Conservation (phyloP, 805 yeast species). For the Vanderwaltozyma tropicalis region DNA sequence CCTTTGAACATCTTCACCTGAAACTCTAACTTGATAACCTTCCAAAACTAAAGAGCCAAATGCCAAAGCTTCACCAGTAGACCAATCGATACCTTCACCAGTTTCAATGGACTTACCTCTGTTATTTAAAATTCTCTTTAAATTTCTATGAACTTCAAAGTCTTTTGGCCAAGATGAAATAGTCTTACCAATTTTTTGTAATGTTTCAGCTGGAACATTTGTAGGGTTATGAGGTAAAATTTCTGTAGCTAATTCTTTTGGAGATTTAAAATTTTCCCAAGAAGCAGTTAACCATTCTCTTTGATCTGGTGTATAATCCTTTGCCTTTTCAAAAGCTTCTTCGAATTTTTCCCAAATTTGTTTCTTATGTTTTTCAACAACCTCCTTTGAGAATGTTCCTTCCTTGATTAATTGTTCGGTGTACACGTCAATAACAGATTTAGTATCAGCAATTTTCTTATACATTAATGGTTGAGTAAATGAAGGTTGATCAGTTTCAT, state of each 20-base stretch:
- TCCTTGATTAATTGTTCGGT: slow-evolving; percentile 69
- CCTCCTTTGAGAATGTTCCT: slow-evolving; percentile 81
- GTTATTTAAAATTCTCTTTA: slow-evolving; percentile 83
- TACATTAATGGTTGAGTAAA: slow-evolving; percentile 99
- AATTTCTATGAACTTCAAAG: slow-evolving; percentile 86
- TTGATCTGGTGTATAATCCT: slow-evolving; percentile 81
- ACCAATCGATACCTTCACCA: slow-evolving; percentile 97
- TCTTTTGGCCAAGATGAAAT: slow-evolving; percentile 78
- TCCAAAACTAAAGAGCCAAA: slow-evolving; percentile 85
- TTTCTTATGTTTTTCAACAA: slow-evolving; percentile 88
- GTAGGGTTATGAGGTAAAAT: slow-evolving; percentile 94
- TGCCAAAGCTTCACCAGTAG: slow-evolving; percentile 98
- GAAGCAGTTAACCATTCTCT: slow-evolving; percentile 98
- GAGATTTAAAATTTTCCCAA: slow-evolving; percentile 98
- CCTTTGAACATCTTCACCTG: slow-evolving; percentile 99
- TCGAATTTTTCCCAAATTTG: slow-evolving; percentile 97
- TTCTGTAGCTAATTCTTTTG: slow-evolving; percentile 92
- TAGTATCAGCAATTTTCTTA: slow-evolving; percentile 78
- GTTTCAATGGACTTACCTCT: slow-evolving; percentile 79
- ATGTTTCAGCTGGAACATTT: slow-evolving; percentile 58
- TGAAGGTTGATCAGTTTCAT: slow-evolving; percentile 98
- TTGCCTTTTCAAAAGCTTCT: slow-evolving; percentile 78
- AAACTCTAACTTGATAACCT: slow-evolving; percentile 92
- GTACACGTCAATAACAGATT: slow-evolving; percentile 80
- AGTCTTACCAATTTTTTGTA: slow-evolving; percentile 68